Evolutionary conservation across 177 flowering plant species (phyloP).

Genomic region (Vitis hybrid): DNA sequence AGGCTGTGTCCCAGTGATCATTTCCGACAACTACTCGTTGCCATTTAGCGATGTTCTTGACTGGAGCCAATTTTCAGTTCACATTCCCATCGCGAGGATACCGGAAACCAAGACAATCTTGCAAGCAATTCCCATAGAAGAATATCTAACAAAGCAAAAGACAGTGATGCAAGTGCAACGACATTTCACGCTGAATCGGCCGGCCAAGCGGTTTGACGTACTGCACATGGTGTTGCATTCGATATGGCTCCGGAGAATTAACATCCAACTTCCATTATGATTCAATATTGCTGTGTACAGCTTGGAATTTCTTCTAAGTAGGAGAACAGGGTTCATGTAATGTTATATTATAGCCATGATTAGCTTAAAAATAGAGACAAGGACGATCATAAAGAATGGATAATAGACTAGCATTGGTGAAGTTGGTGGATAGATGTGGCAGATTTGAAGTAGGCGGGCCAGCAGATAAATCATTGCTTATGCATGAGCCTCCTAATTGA

Average conservation of each 20-base stretch:
- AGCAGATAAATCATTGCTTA: too few species aligned
- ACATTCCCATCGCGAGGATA: slow-evolving; percentile 23
- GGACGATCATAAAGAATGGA: too few species aligned
- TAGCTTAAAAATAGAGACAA: too few species aligned
- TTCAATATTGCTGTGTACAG: not conserved
- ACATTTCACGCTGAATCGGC: slow-evolving; percentile 31
- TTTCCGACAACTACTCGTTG: slow-evolving; percentile 31
- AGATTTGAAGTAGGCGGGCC: too few species aligned
- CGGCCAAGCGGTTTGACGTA: slow-evolving; percentile 28
- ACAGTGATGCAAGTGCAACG: slow-evolving; percentile 25
- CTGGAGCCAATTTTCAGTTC: slow-evolving; percentile 35
- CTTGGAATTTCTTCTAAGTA: not conserved
- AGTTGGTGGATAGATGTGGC: too few species aligned
- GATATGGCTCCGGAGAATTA: slow-evolving; percentile 42
- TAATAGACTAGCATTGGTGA: too few species aligned
- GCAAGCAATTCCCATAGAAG: slow-evolving; percentile 16
- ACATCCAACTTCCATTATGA: slow-evolving; percentile 12
- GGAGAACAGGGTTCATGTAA: not conserved
- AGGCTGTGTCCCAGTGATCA: slow-evolving; percentile 44
- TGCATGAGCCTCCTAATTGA: too few species aligned
- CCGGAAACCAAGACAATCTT: slow-evolving; percentile 33
- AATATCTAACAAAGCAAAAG: slow-evolving; percentile 24
- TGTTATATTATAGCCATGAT: too few species aligned
- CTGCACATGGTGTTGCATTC: slow-evolving; percentile 46
- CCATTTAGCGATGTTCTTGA: slow-evolving; percentile 42